Conservation (phyloP, 140 eudicot genomes). For the Anethum foeniculum region DNA sequence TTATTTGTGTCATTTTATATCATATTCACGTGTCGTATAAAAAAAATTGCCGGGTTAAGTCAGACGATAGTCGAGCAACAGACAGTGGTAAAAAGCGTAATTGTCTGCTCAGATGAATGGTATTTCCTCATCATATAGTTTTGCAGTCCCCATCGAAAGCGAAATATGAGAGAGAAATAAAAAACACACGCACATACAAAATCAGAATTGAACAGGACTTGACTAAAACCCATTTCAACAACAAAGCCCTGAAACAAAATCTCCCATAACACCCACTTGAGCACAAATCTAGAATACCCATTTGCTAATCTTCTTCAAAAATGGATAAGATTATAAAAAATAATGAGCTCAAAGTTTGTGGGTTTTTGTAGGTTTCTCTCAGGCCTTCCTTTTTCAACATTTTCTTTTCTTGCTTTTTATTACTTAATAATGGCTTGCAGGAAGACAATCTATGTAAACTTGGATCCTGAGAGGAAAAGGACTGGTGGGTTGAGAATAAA, state of each 20-base stretch:
- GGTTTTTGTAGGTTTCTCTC: too few species aligned
- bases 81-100: too few species aligned
- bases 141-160: neutral
- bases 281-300: neutral
- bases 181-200: neutral
- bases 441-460: too few species aligned
- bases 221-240: neutral
- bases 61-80: too few species aligned
- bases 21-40: too few species aligned
- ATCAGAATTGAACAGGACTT: neutral
- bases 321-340: conserved; percentile 26
- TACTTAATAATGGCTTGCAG: neutral
- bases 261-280: neutral
- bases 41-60: too few species aligned
- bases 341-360: too few species aligned
- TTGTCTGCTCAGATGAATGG: too few species aligned
- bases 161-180: neutral
- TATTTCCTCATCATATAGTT: too few species aligned
- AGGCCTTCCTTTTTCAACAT: conserved; percentile 4
- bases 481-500: too few species aligned
- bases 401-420: neutral
- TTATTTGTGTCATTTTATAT: too few species aligned
- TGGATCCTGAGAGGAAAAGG: too few species aligned
- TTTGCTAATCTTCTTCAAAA: conserved; percentile 1
- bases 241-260: neutral